These are phyloP conservation scores for Eimeria zaria DNA, from an alignment of 169 alveolate genomes.

Conservation along the genomic window DNA sequence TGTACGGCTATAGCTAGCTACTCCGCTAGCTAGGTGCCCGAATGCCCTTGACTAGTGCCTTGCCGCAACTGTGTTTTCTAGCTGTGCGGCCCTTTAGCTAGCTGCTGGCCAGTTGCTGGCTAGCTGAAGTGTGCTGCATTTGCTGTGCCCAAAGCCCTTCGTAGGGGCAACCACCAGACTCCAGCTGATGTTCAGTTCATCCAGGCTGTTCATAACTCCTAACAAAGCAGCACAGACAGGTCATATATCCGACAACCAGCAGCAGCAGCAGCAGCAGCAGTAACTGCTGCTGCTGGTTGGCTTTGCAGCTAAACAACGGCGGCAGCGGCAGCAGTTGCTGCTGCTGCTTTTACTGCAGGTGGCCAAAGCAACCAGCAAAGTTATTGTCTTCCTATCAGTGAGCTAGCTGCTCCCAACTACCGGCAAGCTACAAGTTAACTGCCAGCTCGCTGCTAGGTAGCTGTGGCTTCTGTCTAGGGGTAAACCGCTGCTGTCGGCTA, in stretches of 20 bases:
- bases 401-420: too few relatives aligned
- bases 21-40: conserved; percentile 11
- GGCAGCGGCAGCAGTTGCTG: not conserved
- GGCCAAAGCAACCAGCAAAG: not conserved
- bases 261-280: not conserved
- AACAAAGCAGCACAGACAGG: not conserved
- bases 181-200: not conserved
- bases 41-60: not conserved
- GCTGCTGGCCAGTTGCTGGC: not conserved
- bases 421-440: too few relatives aligned
- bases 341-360: not conserved
- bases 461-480: not conserved
- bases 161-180: not conserved
- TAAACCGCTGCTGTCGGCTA: not conserved
- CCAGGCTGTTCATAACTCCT: not conserved
- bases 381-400: not conserved
- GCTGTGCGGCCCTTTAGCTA: not conserved
- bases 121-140: not conserved
- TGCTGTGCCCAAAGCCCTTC: not conserved
- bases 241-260: not conserved
- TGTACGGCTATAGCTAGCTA: not conserved
- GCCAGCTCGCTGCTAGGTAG: not conserved
- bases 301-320: not conserved
- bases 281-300: not conserved
- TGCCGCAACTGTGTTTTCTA: not conserved